A percentile compares a stretch with the other conserved stretches of the same genome.
phyloP scores from a whole-genome alignment of 2,329 filamentous ascomycete species.

The Fusarium musae region DNA sequence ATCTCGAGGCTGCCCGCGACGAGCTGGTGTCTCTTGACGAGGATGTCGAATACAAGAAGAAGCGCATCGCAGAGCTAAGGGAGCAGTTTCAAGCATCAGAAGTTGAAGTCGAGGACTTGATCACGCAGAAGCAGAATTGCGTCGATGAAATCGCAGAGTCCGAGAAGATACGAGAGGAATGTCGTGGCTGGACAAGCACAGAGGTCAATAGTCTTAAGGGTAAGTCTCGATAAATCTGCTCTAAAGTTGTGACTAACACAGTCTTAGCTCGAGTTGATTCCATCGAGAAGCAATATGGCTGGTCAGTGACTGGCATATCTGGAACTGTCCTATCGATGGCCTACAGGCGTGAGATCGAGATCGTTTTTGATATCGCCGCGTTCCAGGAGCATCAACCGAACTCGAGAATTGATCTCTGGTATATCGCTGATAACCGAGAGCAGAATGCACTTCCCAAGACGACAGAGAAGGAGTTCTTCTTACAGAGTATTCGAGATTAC shows the following conservation, averaged over 20 bases:
- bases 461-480: slow-evolving; percentile 78
- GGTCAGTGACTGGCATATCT: slow-evolving; percentile 75
- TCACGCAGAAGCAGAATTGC: slow-evolving; percentile 75
- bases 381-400: slow-evolving; percentile 63
- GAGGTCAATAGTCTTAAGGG: slow-evolving; percentile 86
- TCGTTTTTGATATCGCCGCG: slow-evolving; percentile 74
- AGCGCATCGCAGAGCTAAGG: slow-evolving; percentile 73
- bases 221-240: slow-evolving; percentile 49
- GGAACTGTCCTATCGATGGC: slow-evolving; percentile 76
- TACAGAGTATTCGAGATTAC: slow-evolving; percentile 76
- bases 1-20: slow-evolving; percentile 78
- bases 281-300: slow-evolving; percentile 75
- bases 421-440: slow-evolving; percentile 70
- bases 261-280: slow-evolving; percentile 69
- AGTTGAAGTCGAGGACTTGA: slow-evolving; percentile 68
- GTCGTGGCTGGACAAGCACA: slow-evolving; percentile 84
- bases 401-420: slow-evolving; percentile 74
- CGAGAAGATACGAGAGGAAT: slow-evolving; percentile 86
- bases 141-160: slow-evolving; percentile 82
- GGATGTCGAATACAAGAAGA: slow-evolving; percentile 76
- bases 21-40: slow-evolving; percentile 72
- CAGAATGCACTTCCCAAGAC: slow-evolving; percentile 66
- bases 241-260: slow-evolving; percentile 50
- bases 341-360: slow-evolving; percentile 76
- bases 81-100: slow-evolving; percentile 75